Percentiles rank a stretch among this genome's conserved stretches.
Evolutionary conservation across 192 early-diverging fungal species (phyloP).

Genomic region (Entomortierella parvispora): DNA sequence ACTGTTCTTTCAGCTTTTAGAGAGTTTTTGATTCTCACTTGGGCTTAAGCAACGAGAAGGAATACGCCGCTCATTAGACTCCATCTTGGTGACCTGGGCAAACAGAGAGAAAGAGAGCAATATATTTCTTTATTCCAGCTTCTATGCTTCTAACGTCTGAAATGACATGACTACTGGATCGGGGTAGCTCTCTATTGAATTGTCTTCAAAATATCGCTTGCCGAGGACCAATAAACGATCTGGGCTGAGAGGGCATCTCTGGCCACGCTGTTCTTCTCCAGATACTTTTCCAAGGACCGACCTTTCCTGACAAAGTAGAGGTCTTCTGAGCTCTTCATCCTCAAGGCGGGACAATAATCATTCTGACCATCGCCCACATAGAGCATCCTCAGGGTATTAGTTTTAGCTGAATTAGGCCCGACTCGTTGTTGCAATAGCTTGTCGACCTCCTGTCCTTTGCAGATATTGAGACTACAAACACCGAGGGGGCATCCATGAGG

Average conservation of each 20-base stretch:
- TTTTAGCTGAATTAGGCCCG: background rate
- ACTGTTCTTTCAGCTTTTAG: constrained; percentile 38
- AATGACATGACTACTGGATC: background rate
- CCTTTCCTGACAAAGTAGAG: constrained; percentile 30
- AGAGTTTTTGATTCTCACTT: constrained; percentile 42
- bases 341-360: constrained; percentile 49
- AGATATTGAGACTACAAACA: constrained; percentile 67
- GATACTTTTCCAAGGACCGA: constrained; percentile 25
- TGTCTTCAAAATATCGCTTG: constrained; percentile 15
- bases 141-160: background rate
- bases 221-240: constrained; percentile 27
- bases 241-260: constrained; percentile 9
- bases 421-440: constrained; percentile 5
- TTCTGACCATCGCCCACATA: constrained; percentile 50
- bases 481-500: constrained; percentile 62
- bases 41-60: constrained; percentile 16
- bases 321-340: constrained; percentile 13
- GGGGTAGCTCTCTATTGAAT: background rate
- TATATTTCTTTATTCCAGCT: too few relatives aligned
- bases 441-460: constrained; percentile 64
- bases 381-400: constrained; percentile 12
- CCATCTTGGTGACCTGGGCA: too few relatives aligned
- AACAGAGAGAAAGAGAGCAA: too few relatives aligned
- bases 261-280: background rate
- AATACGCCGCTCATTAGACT: too few relatives aligned